Conservation (phyloP, 345 rosid species). For the Raphanus sativus region DNA sequence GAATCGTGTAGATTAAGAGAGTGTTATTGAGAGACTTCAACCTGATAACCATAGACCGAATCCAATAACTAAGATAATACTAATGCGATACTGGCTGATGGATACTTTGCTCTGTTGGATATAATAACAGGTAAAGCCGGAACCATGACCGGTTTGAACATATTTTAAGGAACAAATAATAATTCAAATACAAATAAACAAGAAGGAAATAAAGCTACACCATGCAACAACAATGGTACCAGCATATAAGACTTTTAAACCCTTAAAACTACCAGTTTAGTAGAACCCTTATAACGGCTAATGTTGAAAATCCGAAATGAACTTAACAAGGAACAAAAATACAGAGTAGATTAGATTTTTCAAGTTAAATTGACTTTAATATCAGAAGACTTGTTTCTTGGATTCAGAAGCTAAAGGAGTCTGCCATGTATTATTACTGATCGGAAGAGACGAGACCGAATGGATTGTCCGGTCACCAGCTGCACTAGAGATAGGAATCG, state of each 20-base stretch:
- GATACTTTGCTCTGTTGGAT: background rate
- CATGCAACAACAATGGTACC: slow-evolving; percentile 7
- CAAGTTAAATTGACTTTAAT: slow-evolving; percentile 28
- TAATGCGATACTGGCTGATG: background rate
- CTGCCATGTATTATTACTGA: slow-evolving; percentile 27
- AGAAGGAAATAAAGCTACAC: slow-evolving; percentile 3
- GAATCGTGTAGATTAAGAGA: background rate
- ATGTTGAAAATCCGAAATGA: background rate
- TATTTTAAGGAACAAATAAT: background rate
- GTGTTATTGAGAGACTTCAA: background rate
- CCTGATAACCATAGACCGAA: background rate
- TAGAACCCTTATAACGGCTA: slow-evolving; percentile 6
- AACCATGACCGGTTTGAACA: background rate
- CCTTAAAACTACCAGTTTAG: slow-evolving; percentile 12
- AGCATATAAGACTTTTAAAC: slow-evolving; percentile 17
- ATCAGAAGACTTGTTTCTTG: slow-evolving; percentile 28
- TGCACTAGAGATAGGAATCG: slow-evolving; percentile 37
- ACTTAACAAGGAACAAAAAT: background rate
- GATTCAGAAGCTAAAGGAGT: slow-evolving; percentile 32
- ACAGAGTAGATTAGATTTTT: slow-evolving; percentile 5
- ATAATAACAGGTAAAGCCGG: background rate
- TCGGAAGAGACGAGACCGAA: slow-evolving; percentile 20
- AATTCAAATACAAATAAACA: slow-evolving; percentile 9
- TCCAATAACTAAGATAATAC: background rate
- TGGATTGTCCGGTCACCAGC: slow-evolving; percentile 32